Evolutionary conservation across 2,329 filamentous ascomycete genomes (phyloP), one percentile per base, ranked within the genome.

Genomic region (Dothistroma pini): DNA sequence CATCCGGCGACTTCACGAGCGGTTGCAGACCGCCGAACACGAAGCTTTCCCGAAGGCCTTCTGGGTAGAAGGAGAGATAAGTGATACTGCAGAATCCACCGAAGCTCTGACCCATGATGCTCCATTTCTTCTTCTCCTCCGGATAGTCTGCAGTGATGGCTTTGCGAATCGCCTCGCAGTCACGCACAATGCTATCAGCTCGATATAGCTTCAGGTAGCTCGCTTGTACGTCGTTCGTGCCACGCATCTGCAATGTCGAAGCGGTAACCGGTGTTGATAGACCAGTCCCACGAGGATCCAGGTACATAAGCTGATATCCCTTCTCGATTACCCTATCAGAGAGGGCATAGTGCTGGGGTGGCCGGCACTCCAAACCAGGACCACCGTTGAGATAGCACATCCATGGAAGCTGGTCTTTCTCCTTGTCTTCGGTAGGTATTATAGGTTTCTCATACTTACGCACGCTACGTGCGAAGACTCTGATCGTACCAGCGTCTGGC

Each of bases 241-340:
- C 89, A 44, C 86, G 82, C 12, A 84, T 78, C 35, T 84, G 82
- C 4, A 97, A 81, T 7, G 88, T 91, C 9, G 83, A 84, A 9
- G 89, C 86, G 1, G 89, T 89, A 48, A 97, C 84, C 0, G 93
- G 89, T 1, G 86, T 89, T 72, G 90, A 96, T 55, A 96, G 79
- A 1, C 93, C 93, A 2, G 91, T 96, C 12, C 93, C 93, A 55
- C 93, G 86, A 74, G 96, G 93, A 74, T 97, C 93, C n/a, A 97
- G 83, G 65, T 89, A 88, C 1, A 97, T 83, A 51, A 87, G 74
- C 74, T 96, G 90, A 71, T 96, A 97, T 16, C 93, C 93, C 64
- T 88, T 87, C 62, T 88, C 86, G 6, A 97, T 81, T 59, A 91
- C 82, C 32, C 82, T 79, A 34, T 86, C 83, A n/a, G 90, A 89